Conservation (phyloP, 2,329 filamentous ascomycete genomes). For the Pseudogymnoascus sp. region DNA sequence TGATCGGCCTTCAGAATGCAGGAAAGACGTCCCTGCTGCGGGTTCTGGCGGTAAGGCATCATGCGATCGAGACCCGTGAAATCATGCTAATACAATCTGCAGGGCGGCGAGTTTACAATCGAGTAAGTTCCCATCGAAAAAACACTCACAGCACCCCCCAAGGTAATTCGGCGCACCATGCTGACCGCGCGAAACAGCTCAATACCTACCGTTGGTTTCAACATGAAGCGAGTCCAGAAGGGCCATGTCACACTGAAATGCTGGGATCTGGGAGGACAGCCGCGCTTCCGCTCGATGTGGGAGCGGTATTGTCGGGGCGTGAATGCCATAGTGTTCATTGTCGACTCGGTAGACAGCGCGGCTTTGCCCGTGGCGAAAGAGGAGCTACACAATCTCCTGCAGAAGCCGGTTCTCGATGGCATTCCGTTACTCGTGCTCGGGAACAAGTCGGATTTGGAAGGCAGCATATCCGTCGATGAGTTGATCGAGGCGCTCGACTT, state of each 20-base stretch:
- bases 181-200: constrained; percentile 58
- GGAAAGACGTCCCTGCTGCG: constrained; percentile 93
- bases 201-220: constrained; percentile 97
- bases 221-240: constrained; percentile 96
- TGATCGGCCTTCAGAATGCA: constrained; percentile 96
- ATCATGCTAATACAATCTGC: constrained; percentile 19
- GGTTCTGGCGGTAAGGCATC: constrained; percentile 77
- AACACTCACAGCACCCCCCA: constrained; percentile 1
- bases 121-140: constrained; percentile 61
- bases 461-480: constrained; percentile 87
- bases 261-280: constrained; percentile 97
- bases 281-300: constrained; percentile 97
- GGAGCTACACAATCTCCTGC: constrained; percentile 83
- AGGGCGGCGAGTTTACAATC: constrained; percentile 98
- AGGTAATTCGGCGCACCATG: constrained; percentile 16
- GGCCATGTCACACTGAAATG: constrained; percentile 98
- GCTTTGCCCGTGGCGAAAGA: constrained; percentile 80
- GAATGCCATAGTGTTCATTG: constrained; percentile 96
- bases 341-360: constrained; percentile 82
- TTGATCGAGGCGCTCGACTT: constrained; percentile 88
- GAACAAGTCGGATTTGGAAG: constrained; percentile 93
- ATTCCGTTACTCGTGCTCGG: constrained; percentile 91
- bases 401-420: constrained; percentile 73
- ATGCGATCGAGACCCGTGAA: constrained; percentile 17
- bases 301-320: constrained; percentile 96